Evolutionary conservation across 768 basidiomycete genomes (phyloP).

Genomic region (Mycena filopes): DNA sequence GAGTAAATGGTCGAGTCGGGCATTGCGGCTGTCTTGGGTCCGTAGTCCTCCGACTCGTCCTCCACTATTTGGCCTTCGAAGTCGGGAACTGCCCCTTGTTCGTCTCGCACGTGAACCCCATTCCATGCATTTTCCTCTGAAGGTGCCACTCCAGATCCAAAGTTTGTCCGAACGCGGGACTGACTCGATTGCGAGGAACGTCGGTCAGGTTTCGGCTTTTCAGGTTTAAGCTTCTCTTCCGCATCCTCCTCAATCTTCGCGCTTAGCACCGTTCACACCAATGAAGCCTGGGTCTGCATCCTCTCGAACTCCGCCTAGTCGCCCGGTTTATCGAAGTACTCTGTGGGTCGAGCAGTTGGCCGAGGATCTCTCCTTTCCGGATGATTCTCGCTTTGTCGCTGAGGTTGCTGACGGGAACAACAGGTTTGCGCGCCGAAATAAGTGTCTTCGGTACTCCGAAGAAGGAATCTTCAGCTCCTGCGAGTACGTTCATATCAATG

Average conservation of each 20-base stretch:
- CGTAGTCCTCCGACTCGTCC: slow-evolving; percentile 3
- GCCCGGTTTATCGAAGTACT: background rate
- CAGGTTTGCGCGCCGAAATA: background rate
- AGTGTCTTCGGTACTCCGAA: background rate
- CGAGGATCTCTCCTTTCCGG: background rate
- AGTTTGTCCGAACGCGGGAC: background rate
- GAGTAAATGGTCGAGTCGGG: background rate
- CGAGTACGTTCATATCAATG: background rate
- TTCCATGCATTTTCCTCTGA: background rate
- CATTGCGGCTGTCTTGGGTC: background rate
- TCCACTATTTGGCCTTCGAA: background rate
- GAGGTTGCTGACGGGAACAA: background rate
- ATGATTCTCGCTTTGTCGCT: background rate
- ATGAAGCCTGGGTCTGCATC: background rate
- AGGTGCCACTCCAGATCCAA: background rate
- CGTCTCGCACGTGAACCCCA: background rate
- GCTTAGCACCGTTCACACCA: background rate
- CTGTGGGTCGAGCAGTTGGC: background rate
- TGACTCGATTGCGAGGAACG: background rate
- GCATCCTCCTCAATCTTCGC: background rate
- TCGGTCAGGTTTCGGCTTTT: background rate
- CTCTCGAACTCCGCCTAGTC: background rate
- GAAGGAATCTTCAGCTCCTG: background rate
- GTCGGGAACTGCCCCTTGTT: background rate
- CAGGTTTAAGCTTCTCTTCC: background rate